Conservation (phyloP, 23 red algal species). For the Agarophyton chilense region DNA sequence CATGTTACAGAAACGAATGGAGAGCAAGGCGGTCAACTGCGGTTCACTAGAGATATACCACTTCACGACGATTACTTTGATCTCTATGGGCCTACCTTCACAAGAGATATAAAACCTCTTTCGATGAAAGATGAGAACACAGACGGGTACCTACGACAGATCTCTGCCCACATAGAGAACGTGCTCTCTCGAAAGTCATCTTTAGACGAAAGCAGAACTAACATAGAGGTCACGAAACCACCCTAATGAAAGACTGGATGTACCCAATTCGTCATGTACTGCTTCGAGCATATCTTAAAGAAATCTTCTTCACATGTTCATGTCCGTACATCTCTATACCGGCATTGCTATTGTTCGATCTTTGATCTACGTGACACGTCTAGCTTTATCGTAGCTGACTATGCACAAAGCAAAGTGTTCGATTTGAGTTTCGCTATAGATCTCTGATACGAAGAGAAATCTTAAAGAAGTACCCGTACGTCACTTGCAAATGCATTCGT, state of each 20-base stretch:
- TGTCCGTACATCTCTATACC: neutral
- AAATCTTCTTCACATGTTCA: neutral
- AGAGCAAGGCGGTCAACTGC: neutral
- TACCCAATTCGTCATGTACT: neutral
- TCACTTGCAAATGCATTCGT: neutral
- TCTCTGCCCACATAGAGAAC: neutral
- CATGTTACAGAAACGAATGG: neutral
- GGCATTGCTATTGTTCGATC: neutral
- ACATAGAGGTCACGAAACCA: neutral
- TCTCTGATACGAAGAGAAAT: neutral
- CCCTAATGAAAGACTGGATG: neutral
- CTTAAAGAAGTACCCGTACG: neutral
- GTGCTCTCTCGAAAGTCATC: neutral
- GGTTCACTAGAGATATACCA: constrained; percentile 1
- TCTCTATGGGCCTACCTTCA: constrained; percentile 33
- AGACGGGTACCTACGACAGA: neutral
- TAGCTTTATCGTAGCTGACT: neutral
- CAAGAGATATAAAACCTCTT: constrained; percentile 1
- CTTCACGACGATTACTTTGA: constrained; percentile 44
- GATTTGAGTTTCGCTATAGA: neutral
- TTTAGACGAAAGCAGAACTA: neutral
- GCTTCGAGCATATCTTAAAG: neutral
- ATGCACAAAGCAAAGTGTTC: neutral
- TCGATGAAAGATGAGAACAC: constrained; percentile 27
- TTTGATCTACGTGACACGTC: neutral